Evolutionary conservation across 2,329 filamentous ascomycete species (phyloP).

Genomic region (Pseudogymnoascus sp.): DNA sequence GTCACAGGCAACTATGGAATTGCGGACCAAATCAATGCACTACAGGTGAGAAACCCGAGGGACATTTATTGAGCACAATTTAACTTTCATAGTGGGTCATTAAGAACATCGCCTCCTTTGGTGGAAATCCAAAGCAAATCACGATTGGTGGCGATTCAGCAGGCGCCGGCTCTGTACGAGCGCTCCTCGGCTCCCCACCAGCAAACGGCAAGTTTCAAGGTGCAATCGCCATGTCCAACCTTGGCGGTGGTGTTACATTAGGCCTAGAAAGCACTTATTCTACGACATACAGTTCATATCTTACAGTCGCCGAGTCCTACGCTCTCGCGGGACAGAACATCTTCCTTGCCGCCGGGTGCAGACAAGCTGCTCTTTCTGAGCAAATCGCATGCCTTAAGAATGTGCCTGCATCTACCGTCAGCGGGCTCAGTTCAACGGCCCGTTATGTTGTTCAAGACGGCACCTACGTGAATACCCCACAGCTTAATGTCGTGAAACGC

Average conservation of each 20-base stretch:
- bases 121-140: constrained; percentile 40
- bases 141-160: constrained; percentile 46
- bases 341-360: constrained; percentile 42
- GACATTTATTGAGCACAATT: neutral
- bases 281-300: constrained; percentile 47
- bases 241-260: constrained; percentile 44
- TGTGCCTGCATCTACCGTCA: constrained; percentile 29
- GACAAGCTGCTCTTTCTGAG: constrained; percentile 32
- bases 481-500: constrained; percentile 37
- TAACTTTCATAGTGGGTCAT: constrained; percentile 37
- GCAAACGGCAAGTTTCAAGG: constrained; percentile 41
- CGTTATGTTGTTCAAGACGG: constrained; percentile 49
- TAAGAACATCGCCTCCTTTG: constrained; percentile 38
- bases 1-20: constrained; percentile 47
- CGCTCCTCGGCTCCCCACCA: constrained; percentile 40
- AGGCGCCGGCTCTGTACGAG: constrained; percentile 42
- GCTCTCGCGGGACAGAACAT: constrained; percentile 41
- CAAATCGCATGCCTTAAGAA: constrained; percentile 41
- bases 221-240: constrained; percentile 43
- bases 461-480: constrained; percentile 40
- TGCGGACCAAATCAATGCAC: constrained; percentile 42
- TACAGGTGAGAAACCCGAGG: constrained; percentile 28
- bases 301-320: constrained; percentile 44
- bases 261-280: constrained; percentile 42
- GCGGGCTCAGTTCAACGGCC: constrained; percentile 24